phyloP scores from a whole-genome alignment of 331 rosid species.

The Rhamnella rubrinervis region DNA sequence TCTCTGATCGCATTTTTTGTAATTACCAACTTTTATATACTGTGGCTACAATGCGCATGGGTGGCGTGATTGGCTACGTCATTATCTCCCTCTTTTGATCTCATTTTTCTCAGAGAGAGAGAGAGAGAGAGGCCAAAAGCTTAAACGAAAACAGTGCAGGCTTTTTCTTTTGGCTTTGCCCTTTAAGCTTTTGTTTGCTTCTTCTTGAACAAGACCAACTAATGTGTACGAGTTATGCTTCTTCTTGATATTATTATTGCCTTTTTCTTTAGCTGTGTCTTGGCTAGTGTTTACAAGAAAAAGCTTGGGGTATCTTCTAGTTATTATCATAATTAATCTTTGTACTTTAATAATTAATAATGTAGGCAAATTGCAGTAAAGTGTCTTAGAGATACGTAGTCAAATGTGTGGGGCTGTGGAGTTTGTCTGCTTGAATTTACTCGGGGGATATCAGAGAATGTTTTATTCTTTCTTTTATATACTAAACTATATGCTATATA shows the following conservation, averaged over 20 bases:
- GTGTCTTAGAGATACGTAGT: slow-evolving; percentile 22
- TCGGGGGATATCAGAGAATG: slow-evolving; percentile 18
- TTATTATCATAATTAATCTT: neutral
- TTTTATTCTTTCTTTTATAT: neutral
- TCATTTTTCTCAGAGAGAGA: neutral
- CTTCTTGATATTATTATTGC: neutral
- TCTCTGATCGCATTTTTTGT: neutral
- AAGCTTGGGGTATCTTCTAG: neutral
- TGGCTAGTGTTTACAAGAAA: neutral
- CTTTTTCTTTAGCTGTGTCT: slow-evolving; percentile 9
- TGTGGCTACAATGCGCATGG: slow-evolving; percentile 24
- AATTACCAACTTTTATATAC: too few species aligned
- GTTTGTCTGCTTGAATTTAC: slow-evolving; percentile 14
- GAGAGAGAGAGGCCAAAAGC: slow-evolving; percentile 4
- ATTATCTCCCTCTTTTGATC: slow-evolving; percentile 36
- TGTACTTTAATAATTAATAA: neutral
- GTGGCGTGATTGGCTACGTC: slow-evolving; percentile 50
- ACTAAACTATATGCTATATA: too few species aligned
- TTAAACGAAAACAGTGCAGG: slow-evolving; percentile 4
- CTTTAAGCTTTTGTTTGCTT: slow-evolving; percentile 2
- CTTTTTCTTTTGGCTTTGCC: slow-evolving; percentile 14
- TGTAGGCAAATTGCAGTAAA: neutral
- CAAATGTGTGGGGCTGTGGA: slow-evolving; percentile 45
- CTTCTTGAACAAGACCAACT: neutral
- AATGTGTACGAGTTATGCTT: too few species aligned